Percentiles rank a stretch among this genome's conserved stretches.
These are phyloP conservation scores for Allium fistulosum DNA, from an alignment of 106 monocot species.

Conservation along the genomic window DNA sequence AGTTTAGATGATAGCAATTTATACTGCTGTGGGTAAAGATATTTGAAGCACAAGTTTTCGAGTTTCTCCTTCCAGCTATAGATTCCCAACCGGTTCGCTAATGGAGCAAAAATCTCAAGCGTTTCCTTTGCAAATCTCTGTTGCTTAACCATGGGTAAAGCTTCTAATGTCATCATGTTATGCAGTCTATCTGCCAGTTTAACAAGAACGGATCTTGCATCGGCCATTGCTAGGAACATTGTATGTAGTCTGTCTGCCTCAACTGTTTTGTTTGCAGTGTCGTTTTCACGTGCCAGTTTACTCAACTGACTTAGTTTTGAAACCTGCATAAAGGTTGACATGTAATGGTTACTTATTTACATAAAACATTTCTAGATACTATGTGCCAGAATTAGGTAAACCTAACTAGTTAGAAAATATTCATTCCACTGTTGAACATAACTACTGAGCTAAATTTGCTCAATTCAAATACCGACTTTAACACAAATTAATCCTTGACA, in stretches of 20 bases:
- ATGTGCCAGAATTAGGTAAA: too few relatives aligned
- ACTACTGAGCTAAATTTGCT: too few relatives aligned
- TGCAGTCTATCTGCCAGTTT: constrained; percentile 88
- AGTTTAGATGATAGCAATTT: constrained; percentile 45
- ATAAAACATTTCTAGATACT: too few relatives aligned
- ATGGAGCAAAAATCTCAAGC: constrained; percentile 74
- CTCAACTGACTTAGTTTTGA: constrained; percentile 85
- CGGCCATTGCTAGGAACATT: constrained; percentile 84
- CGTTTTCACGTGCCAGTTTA: constrained; percentile 79
- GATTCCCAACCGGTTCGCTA: constrained; percentile 78
- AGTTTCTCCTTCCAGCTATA: constrained; percentile 84
- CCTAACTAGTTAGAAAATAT: too few relatives aligned
- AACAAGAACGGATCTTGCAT: constrained; percentile 83
- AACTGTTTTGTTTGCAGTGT: constrained; percentile 50
- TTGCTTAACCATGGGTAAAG: constrained; percentile 55
- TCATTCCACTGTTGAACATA: too few relatives aligned
- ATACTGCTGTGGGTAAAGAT: constrained; percentile 65
- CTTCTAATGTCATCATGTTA: constrained; percentile 89
- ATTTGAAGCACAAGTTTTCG: constrained; percentile 82
- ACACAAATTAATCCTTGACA: too few relatives aligned
- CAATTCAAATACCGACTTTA: too few relatives aligned
- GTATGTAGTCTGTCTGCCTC: constrained; percentile 76
- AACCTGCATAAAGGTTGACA: constrained; percentile 29
- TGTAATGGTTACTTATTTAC: too few relatives aligned
- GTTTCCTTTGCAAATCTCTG: constrained; percentile 84